Conservation (phyloP, 306 rosid genomes). For the Lathyrus oleraceus region DNA sequence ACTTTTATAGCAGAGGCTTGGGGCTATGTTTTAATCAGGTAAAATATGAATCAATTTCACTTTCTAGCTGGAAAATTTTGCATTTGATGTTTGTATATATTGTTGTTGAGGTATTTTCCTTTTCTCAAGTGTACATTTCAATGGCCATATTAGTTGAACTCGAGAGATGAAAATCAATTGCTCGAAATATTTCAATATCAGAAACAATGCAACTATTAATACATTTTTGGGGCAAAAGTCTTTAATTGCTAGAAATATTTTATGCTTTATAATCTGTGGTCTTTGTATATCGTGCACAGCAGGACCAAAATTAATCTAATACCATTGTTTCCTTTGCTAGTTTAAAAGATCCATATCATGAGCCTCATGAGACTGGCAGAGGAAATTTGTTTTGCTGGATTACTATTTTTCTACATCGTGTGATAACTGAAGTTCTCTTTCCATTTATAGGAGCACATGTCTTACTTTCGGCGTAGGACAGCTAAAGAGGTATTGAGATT, state of each 20-base stretch:
- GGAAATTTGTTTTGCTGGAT: not conserved
- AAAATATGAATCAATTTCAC: constrained; percentile 32
- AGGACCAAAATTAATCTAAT: not conserved
- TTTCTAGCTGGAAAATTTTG: constrained; percentile 13
- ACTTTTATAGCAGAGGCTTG: constrained; percentile 88
- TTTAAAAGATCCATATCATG: constrained; percentile 19
- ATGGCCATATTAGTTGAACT: not conserved
- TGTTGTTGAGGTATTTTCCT: constrained; percentile 8
- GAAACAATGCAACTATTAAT: not conserved
- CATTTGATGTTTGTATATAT: not conserved
- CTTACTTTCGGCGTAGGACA: constrained; percentile 86
- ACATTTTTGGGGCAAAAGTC: not conserved
- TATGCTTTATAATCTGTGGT: not conserved
- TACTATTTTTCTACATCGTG: constrained; percentile 1
- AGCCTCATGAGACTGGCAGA: not conserved
- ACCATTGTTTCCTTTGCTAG: not conserved
- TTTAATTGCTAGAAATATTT: constrained; percentile 21
- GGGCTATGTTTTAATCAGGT: constrained; percentile 92
- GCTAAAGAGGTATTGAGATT: constrained; percentile 80
- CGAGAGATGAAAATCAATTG: constrained; percentile 16
- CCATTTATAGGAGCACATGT: constrained; percentile 74
- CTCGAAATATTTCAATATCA: constrained; percentile 16
- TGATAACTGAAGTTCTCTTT: constrained; percentile 31
- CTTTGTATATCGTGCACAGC: not conserved
- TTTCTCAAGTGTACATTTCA: not conserved